Base-by-base conservation (phyloP, 305 asterid species). In the Rubia tinctorum region DNA sequence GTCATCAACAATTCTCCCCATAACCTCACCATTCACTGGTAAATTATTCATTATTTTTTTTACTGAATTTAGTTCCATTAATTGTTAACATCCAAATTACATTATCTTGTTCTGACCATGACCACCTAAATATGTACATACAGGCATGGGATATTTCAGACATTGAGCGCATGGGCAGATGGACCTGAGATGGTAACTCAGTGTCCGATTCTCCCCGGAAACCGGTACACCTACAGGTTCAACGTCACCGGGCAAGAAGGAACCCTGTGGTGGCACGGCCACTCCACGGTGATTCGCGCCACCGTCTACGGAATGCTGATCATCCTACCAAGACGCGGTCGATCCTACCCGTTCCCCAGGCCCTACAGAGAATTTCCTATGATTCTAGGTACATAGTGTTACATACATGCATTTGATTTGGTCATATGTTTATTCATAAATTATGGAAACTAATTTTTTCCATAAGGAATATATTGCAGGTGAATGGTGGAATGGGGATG, bases 231-330 rank as follows among this genome's bases (percentile, higher is more conserved):
- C 7, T 86, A 88, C 66, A 70, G 74, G 22, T 86, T 86, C 77
- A 84, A 62, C 51, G n/a, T 86, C n/a, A 82, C 88, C 25, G 13
- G 81, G 0, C 88, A 86, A 66, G 90, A 81, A 42, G 89, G 90
- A 8, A 85, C 92, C 6, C 85, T 88, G 14, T 88, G 92, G 92
- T 88, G 92, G 90, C 90, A 88, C 47, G 93, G 89, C 8, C 93
- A 88, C 68, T 85, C 78, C 23, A 82, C 83, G 62, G 83, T 87
- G 85, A 84, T 88, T 40, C 84, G 92, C 9, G 86, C 89, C 18
- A 86, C 90, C 0, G 93, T 88, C 62, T 71, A 88, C 40, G 88
- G 90, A 17, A 89, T 85, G 66, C 68, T 86, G 6, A 71, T 88
- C 0, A 86, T 88, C 83, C 85, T 87, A n/a, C 93, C 93, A 71